Percentiles rank a stretch among this genome's conserved stretches.
Conservation (phyloP, 2,329 filamentous ascomycete genomes). For the Hymenoscyphus scutula region DNA sequence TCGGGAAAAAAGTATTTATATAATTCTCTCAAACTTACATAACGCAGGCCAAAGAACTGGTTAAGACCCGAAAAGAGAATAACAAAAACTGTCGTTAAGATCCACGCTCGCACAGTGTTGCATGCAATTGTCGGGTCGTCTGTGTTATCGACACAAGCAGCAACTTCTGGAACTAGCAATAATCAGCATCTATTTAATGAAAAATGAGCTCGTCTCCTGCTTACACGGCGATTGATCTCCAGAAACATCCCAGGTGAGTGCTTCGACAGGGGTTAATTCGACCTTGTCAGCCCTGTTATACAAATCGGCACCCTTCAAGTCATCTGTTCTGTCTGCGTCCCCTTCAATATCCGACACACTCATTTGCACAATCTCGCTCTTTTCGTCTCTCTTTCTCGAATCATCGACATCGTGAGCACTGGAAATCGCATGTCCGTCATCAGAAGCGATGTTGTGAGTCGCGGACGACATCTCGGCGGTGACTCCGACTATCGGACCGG, state of each 20-base stretch:
- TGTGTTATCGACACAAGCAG: slow-evolving; percentile 39
- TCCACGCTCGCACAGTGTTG: slow-evolving; percentile 55
- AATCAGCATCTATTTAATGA: slow-evolving; percentile 1
- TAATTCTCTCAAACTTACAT: not conserved
- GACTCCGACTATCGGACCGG: not conserved
- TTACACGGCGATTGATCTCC: slow-evolving; percentile 40
- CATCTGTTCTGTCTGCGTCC: slow-evolving; percentile 3
- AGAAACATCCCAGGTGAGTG: slow-evolving; percentile 40
- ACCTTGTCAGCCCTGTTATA: slow-evolving; percentile 32
- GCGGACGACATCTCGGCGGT: slow-evolving; percentile 12
- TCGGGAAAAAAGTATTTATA: too few species aligned
- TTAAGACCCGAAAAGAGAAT: slow-evolving; percentile 21
- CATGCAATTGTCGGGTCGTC: slow-evolving; percentile 34
- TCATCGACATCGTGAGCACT: not conserved
- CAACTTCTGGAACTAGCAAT: slow-evolving; percentile 38
- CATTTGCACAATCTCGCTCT: not conserved
- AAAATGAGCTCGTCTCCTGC: slow-evolving; percentile 12
- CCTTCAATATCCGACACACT: not conserved
- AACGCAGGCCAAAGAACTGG: slow-evolving; percentile 22
- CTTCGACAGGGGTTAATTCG: slow-evolving; percentile 38
- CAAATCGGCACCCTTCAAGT: not conserved
- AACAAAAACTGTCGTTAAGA: slow-evolving; percentile 43
- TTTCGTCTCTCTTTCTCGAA: not conserved
- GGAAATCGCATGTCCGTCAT: not conserved
- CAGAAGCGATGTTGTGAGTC: not conserved